Base-by-base conservation (phyloP, 139 green algal genomes). In the Chlamydomonas asymmetrica region DNA sequence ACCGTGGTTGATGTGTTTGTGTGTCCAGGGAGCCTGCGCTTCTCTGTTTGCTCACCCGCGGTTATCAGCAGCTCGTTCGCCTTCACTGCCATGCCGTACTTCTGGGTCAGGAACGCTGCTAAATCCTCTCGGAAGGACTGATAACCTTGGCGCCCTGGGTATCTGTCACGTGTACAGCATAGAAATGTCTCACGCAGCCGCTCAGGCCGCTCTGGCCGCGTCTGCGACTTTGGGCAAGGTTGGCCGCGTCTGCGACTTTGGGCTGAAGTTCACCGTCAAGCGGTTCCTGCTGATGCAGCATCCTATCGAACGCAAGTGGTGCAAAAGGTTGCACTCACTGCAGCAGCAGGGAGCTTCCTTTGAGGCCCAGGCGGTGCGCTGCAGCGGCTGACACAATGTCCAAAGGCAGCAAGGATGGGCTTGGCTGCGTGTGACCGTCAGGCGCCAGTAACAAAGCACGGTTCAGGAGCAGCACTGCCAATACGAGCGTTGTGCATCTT, bases 131-230 rank as follows among this genome's bases (percentile, higher is more conserved):
- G 66, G 52, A 87, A 87, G 16, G 76, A 81, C 25, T 2, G 40
- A 48, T 87, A 87, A 38, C 81, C 81, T n/a, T 83, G 75, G 4
- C 62, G 73, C 29, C 67, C 56, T 18, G 74, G 74, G 63, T 85
- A 85, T 68, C 69, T 74, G 20, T 10, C 22, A 56, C 1, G 25
- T 70, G 10, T 6, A 49, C 23, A 34, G 1, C 5, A n/a, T 34
- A n/a, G 63, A 25, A 25, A 25, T 56, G 22, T 5, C 23, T 31
- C 10, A 57, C 35, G 35, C n/a, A 32, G 37, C 2, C 52, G n/a
- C 39, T 13, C 9, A 66, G 25, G 49, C 7, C 34, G 4, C 10
- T 5, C n/a, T 13, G 7, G 7, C n/a, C 27, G 27, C 8, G 57
- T 18, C 8, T 40, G 29, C 27, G 27, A 56, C 20, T 22, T 37